These are phyloP conservation scores for Blastobotrys illinoisensis DNA, from an alignment of 1,139 yeast species.

Conservation along the genomic window DNA sequence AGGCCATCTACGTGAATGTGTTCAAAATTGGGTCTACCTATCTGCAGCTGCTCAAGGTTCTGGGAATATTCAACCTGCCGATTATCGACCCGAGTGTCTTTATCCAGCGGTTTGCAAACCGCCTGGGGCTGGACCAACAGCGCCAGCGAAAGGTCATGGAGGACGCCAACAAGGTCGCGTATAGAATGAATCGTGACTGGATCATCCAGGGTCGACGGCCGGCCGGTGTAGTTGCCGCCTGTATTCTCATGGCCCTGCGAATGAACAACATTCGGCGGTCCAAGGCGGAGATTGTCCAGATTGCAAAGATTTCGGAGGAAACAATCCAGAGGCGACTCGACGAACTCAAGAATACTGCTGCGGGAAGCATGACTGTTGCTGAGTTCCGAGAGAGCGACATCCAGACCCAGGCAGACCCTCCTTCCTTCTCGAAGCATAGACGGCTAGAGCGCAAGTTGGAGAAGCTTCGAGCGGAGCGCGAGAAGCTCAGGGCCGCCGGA, in stretches of 20 bases:
- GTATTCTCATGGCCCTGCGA: conserved; percentile 85
- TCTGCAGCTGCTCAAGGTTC: conserved; percentile 76
- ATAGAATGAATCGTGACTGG: conserved; percentile 93
- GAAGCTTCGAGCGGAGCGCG: conserved; percentile 9
- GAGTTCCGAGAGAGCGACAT: conserved; percentile 56
- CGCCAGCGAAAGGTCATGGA: conserved; percentile 59
- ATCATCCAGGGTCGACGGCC: conserved; percentile 95
- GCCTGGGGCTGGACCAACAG: conserved; percentile 68
- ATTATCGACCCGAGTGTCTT: conserved; percentile 90
- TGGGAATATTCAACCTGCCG: conserved; percentile 72
- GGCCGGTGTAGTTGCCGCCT: conserved; percentile 98
- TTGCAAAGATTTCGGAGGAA: conserved; percentile 91
- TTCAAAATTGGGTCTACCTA: conserved; percentile 95
- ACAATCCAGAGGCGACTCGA: conserved; percentile 84
- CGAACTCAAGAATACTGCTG: conserved; percentile 75
- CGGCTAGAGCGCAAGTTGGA: conserved; percentile 24
- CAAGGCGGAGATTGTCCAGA: conserved; percentile 89
- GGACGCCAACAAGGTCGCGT: conserved; percentile 84
- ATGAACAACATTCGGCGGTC: conserved; percentile 93
- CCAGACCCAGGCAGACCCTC: conserved; percentile 62
- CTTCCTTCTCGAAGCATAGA: conserved; percentile 52
- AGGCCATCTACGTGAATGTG: conserved; percentile 83
- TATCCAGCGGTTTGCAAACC: conserved; percentile 89
- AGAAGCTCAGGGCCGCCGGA: conserved; percentile 5
- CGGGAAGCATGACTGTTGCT: conserved; percentile 67